These are phyloP conservation scores for Blastobotrys attinorum DNA, from an alignment of 805 yeast genomes.

Conservation along the genomic window DNA sequence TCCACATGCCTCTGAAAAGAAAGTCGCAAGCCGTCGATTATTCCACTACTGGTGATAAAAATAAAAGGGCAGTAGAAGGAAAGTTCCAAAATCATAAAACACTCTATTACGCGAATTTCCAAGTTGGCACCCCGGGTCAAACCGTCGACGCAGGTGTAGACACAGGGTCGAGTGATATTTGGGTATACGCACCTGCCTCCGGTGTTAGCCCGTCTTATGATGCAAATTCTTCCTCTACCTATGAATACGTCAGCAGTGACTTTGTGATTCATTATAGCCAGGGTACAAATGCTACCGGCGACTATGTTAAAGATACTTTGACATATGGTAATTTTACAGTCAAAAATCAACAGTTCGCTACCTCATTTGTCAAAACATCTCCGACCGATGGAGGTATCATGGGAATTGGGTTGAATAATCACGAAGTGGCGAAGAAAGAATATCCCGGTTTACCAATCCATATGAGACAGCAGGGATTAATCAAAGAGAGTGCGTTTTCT, in stretches of 20 bases:
- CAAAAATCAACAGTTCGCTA: constrained; percentile 17
- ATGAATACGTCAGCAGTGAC: constrained; percentile 7
- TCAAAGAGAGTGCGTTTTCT: constrained; percentile 49
- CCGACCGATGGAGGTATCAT: constrained; percentile 14
- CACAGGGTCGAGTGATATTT: constrained; percentile 44
- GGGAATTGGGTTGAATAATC: constrained; percentile 23
- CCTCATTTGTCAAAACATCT: constrained; percentile 4
- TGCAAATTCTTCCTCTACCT: constrained; percentile 17
- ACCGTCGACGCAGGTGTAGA: constrained; percentile 35
- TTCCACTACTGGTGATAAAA: too few species aligned
- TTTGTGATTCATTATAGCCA: constrained; percentile 15
- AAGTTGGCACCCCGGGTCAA: constrained; percentile 39
- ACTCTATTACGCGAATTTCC: constrained; percentile 14
- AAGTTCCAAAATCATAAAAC: constrained; percentile 2
- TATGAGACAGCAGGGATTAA: constrained; percentile 48
- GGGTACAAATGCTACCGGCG: constrained; percentile 32
- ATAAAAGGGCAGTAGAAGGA: not conserved
- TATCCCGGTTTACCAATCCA: constrained; percentile 57
- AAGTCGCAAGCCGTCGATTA: too few species aligned
- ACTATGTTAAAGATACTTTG: constrained; percentile 56
- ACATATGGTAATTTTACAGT: constrained; percentile 40
- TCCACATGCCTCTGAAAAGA: too few species aligned
- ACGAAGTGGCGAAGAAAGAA: constrained; percentile 16
- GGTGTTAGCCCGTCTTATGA: constrained; percentile 3
- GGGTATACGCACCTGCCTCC: constrained; percentile 30